Evolutionary conservation across 805 yeast genomes (phyloP).

Genomic region (Saccharomycopsis schoenii): DNA sequence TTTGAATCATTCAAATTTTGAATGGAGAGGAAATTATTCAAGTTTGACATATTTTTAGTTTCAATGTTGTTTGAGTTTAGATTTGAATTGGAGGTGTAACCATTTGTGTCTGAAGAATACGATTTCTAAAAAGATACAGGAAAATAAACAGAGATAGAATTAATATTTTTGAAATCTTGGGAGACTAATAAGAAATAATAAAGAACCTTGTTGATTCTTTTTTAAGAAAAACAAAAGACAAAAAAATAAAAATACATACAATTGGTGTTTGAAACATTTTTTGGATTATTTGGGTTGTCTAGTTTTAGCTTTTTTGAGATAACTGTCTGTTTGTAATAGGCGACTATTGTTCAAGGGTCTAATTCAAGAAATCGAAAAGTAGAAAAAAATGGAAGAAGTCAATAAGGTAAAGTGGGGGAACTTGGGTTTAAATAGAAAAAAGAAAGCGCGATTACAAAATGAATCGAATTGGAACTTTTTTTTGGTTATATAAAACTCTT

Average conservation of each 20-base stretch:
- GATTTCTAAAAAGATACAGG: neutral
- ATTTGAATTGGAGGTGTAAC: neutral
- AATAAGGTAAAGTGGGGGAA: too few relatives aligned
- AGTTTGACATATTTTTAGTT: neutral
- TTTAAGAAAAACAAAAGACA: too few relatives aligned
- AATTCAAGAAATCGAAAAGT: too few relatives aligned
- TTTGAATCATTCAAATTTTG: conserved; percentile 1
- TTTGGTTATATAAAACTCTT: too few relatives aligned
- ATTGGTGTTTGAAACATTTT: neutral
- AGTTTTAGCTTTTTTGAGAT: neutral
- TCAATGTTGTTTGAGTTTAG: neutral
- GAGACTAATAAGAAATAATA: neutral
- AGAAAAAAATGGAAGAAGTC: too few relatives aligned
- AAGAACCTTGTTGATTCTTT: neutral
- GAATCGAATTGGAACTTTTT: too few relatives aligned
- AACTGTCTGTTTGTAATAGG: too few relatives aligned
- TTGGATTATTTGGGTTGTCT: neutral
- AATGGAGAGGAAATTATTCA: neutral
- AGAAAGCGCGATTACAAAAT: too few relatives aligned
- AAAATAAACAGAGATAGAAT: neutral
- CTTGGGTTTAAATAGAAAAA: too few relatives aligned
- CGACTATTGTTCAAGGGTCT: too few relatives aligned
- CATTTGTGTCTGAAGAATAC: neutral
- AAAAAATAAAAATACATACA: neutral
- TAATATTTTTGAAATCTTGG: neutral